Conservation (phyloP, 129 eudicot species). For the Flaveria sonorensis region DNA sequence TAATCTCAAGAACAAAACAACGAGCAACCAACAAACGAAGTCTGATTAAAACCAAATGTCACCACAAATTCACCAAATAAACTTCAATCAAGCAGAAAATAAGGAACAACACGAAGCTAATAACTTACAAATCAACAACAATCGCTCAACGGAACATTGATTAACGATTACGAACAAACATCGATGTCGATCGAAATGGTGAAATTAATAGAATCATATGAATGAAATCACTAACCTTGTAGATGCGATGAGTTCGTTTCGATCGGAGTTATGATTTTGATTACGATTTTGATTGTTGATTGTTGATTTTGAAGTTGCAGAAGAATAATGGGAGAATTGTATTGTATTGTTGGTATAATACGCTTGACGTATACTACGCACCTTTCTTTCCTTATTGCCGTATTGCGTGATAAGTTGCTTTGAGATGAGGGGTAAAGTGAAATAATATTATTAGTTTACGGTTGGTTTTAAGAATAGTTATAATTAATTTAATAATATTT, state of each 20-base stretch:
- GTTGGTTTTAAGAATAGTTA: background rate
- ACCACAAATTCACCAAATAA: constrained; percentile 8
- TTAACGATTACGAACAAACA: background rate
- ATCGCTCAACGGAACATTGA: background rate
- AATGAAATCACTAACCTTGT: constrained; percentile 25
- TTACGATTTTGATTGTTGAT: background rate
- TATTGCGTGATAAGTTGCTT: constrained; percentile 20
- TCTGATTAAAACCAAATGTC: constrained; percentile 26
- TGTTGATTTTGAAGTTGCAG: constrained; percentile 2
- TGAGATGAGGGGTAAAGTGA: background rate
- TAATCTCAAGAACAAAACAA: constrained; percentile 3
- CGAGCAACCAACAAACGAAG: background rate
- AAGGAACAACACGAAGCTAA: constrained; percentile 20
- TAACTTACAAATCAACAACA: constrained; percentile 5
- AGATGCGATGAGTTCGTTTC: background rate
- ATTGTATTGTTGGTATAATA: constrained; percentile 30
- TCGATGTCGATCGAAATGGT: constrained; percentile 24
- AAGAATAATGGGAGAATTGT: background rate
- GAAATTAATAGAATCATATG: constrained; percentile 17
- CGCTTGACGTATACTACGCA: constrained; percentile 35
- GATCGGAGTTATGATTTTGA: constrained; percentile 7
- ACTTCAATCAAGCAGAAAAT: constrained; percentile 15
- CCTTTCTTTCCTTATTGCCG: constrained; percentile 8
- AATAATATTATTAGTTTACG: background rate
- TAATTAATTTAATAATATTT: no score